Evolutionary conservation across 2,329 filamentous ascomycete genomes (phyloP), one percentile per base, ranked within the genome.

Genomic region (Cladosporium sp.): DNA sequence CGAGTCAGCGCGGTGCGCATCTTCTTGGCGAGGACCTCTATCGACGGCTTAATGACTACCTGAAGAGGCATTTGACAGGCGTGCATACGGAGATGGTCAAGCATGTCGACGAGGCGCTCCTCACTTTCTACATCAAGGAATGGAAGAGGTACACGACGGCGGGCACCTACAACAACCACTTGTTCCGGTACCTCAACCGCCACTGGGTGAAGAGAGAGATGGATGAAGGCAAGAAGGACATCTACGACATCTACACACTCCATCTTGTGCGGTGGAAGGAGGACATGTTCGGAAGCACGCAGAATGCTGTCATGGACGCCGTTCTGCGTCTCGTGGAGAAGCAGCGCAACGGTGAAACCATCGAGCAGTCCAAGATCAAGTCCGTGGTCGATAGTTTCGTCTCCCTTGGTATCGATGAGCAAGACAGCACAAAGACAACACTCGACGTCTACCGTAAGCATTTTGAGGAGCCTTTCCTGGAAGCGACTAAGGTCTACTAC

Each of bases 141-240:
- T 98, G 93, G 93, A 84, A 86, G 60, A 83, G 93, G 56, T 98
- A 96, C 73, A 98, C 93, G 2, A 89, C 87, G 11, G 92, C 93
- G 1, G 93, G 91, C 55, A 95, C 95, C 71, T 98, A 95, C 73
- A 93, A 96, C 69, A 95, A 98, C 71, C 92, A 98, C 68, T 76
- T 98, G 7, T 98, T 98, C 77, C 79, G 86, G 50, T 98, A 98
- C 67, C 82, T 98, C 22, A 98, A 98, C 67, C 83, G 93, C 31
- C 93, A 98, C 72, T 98, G 95, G 93, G 93, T 98, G 2, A 98
- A 96, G 78, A 81, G 93, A 31, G 93, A 98, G 73, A 95, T 98
- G 74, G 93, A 98, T 58, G 93, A 98, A 70, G 93, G 93, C 33
- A 97, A 98, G 75, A 96, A 97, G 76, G 88, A 92, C 64, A 88